phyloP scores from a whole-genome alignment of 371 early-diverging fungal species.

The Apophysomyces elegans region DNA sequence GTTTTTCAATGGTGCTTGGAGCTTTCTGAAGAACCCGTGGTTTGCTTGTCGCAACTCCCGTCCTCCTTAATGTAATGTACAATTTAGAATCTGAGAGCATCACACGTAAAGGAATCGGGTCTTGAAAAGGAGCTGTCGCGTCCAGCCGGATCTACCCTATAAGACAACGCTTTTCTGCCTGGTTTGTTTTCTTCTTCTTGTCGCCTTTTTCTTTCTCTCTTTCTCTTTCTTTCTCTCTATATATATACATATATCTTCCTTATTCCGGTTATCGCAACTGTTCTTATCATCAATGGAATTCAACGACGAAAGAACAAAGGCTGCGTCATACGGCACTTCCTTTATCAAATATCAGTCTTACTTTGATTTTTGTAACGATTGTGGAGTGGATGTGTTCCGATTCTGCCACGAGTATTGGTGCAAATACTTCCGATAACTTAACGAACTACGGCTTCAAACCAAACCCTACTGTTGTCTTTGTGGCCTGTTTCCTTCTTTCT shows the following conservation, averaged over 20 bases:
- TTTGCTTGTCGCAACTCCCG: neutral
- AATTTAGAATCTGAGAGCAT: slow-evolving; percentile 9
- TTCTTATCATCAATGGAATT: neutral
- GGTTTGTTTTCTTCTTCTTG: neutral
- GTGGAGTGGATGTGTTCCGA: slow-evolving; percentile 26
- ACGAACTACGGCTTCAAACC: neutral
- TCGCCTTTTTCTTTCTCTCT: neutral
- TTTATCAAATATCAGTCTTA: slow-evolving; percentile 2
- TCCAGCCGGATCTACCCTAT: neutral
- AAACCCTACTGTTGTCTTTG: neutral
- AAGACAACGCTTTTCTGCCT: neutral
- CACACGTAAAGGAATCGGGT: neutral
- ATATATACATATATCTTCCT: too few species aligned
- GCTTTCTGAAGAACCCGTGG: neutral
- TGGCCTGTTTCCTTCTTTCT: too few species aligned
- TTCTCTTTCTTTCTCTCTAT: neutral
- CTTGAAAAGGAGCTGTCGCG: neutral
- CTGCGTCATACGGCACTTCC: neutral
- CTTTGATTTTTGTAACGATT: slow-evolving; percentile 23
- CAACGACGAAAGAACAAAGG: neutral
- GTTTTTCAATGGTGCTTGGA: neutral
- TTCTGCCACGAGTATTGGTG: slow-evolving; percentile 30
- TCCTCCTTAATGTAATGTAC: neutral
- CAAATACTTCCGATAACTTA: slow-evolving; percentile 17
- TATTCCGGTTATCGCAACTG: neutral